Percentiles rank a stretch among this genome's conserved stretches.
phyloP scores from a whole-genome alignment of 352 stramenopile species.

The Blastocystis sp. region DNA sequence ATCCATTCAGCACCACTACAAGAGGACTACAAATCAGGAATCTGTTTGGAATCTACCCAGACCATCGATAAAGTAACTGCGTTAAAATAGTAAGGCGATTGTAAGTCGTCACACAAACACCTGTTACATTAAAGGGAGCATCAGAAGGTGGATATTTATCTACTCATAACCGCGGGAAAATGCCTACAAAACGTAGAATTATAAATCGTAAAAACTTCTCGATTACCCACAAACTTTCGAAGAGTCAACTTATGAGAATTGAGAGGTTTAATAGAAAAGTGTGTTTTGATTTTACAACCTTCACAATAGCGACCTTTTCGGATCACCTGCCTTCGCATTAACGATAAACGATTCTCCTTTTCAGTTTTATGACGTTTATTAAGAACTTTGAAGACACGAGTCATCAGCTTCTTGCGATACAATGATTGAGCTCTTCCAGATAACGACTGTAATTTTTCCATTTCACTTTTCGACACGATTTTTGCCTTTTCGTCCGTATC shows the following conservation, averaged over 20 bases:
- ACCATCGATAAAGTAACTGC: slow-evolving; percentile 22
- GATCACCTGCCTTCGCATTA: background rate
- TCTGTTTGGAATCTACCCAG: background rate
- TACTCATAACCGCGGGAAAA: background rate
- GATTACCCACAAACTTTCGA: slow-evolving; percentile 24
- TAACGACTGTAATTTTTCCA: background rate
- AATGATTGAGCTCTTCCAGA: background rate
- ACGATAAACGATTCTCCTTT: background rate
- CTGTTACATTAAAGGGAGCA: background rate
- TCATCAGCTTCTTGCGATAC: background rate
- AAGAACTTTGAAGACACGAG: background rate
- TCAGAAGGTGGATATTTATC: background rate
- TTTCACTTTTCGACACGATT: background rate
- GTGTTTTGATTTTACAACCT: background rate
- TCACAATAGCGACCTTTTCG: background rate
- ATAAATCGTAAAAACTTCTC: background rate
- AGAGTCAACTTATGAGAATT: background rate
- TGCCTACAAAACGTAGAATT: background rate
- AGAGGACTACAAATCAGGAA: background rate
- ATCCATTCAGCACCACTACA: slow-evolving; percentile 40
- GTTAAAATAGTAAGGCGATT: background rate
- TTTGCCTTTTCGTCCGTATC: background rate
- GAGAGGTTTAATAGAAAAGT: background rate
- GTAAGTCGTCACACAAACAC: slow-evolving; percentile 18
- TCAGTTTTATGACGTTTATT: background rate